Evolutionary conservation across 2,329 filamentous ascomycete genomes (phyloP).

Genomic region (Lachnellula hyalina): DNA sequence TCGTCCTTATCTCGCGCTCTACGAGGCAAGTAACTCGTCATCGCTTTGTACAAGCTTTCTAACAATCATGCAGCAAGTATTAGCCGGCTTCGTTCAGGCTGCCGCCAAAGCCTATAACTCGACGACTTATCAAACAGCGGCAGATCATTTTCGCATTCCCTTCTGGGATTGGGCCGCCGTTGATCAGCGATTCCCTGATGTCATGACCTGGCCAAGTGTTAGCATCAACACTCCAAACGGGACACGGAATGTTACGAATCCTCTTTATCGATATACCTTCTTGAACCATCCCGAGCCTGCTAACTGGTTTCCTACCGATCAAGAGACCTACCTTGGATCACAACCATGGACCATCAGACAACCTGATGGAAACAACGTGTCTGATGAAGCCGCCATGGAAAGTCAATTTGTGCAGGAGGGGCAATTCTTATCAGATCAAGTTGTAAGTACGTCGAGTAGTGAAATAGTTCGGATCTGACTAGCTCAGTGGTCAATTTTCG

Average conservation of each 20-base stretch:
- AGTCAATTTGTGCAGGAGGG: not conserved
- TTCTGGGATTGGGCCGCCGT: constrained; percentile 42
- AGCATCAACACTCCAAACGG: constrained; percentile 23
- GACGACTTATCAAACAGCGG: constrained; percentile 37
- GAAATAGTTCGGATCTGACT: constrained; percentile 41
- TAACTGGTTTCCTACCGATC: constrained; percentile 30
- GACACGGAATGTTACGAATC: constrained; percentile 37
- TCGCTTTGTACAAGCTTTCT: not conserved
- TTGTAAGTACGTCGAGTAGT: constrained; percentile 39
- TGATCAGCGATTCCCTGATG: constrained; percentile 39
- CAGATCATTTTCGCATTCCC: constrained; percentile 36
- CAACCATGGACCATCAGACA: constrained; percentile 1
- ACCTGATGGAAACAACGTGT: not conserved
- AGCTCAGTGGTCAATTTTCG: constrained; percentile 38
- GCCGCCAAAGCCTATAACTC: constrained; percentile 34
- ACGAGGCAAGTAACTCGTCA: constrained; percentile 38
- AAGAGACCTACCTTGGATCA: not conserved
- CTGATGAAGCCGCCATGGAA: not conserved
- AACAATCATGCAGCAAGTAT: constrained; percentile 38
- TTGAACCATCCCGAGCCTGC: constrained; percentile 31
- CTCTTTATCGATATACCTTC: constrained; percentile 46
- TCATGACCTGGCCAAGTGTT: constrained; percentile 25
- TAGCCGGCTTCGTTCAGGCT: constrained; percentile 40
- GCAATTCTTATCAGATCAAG: constrained; percentile 49
- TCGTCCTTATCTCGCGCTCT: constrained; percentile 47